Percentiles rank a stretch among this genome's conserved stretches.
Conservation (phyloP, 495 filamentous ascomycete genomes). For the Pyrenula massariospora region DNA sequence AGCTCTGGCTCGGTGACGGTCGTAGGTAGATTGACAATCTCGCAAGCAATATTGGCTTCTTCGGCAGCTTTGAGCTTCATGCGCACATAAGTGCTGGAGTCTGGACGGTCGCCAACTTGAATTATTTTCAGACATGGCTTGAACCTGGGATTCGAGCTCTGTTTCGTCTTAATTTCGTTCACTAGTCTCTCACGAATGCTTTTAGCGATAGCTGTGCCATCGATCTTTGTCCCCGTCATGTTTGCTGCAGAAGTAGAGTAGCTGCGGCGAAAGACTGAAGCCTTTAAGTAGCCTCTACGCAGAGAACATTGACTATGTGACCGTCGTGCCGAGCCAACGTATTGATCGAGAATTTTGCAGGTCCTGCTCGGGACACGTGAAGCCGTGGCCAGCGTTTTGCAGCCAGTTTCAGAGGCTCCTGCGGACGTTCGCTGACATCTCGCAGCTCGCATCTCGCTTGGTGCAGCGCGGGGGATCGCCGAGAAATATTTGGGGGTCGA, state of each 20-base stretch:
- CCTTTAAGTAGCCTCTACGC: slow-evolving; percentile 1
- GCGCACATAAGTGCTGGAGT: slow-evolving; percentile 97
- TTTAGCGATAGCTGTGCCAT: slow-evolving; percentile 90
- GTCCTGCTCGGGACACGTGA: not conserved
- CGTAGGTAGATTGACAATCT: slow-evolving; percentile 71
- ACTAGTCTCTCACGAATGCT: slow-evolving; percentile 70
- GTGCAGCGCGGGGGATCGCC: not conserved
- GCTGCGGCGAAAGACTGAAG: slow-evolving; percentile 12
- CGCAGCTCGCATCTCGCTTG: not conserved
- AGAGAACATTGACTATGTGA: not conserved
- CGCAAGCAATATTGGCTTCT: slow-evolving; percentile 85
- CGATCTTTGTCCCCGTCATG: slow-evolving; percentile 85
- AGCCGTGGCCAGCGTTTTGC: not conserved
- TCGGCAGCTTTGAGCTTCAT: slow-evolving; percentile 98
- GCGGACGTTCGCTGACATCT: not conserved
- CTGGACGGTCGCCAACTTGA: slow-evolving; percentile 85
- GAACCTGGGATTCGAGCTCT: slow-evolving; percentile 72
- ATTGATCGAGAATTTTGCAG: not conserved
- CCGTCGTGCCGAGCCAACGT: not conserved
- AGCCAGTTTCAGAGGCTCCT: not conserved
- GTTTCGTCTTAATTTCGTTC: slow-evolving; percentile 66
- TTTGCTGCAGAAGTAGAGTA: slow-evolving; percentile 38
- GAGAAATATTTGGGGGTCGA: not conserved
- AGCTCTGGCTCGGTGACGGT: slow-evolving; percentile 75
- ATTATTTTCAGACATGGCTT: slow-evolving; percentile 83